Base-by-base conservation (phyloP, 2,329 filamentous ascomycete genomes). In the Fusarium virguliforme region DNA sequence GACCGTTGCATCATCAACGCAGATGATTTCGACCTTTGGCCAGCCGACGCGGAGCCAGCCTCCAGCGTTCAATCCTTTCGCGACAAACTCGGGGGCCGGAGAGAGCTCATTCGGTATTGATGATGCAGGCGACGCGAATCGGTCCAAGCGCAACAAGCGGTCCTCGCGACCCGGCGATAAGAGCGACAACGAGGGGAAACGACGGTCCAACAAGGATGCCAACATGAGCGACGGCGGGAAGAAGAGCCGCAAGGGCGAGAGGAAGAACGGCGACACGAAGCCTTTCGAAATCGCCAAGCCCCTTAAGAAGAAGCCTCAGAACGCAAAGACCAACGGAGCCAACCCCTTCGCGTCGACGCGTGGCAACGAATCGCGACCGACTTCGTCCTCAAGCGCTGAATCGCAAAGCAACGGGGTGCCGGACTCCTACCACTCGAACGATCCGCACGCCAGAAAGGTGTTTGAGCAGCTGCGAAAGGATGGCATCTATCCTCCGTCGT, bases 381-480 rank as follows among this genome's bases (percentile, higher is more conserved):
- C 65, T 12, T 77, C 76, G 15, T 70, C 74, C 48, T 77, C 73
- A 18, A 74, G 67, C 68, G 64, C 64, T 61, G 73, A 72, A 59
- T 65, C 72, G 12, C 57, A 71, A 63, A 62, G 68, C 40, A 62
- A 66, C n/a, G 62, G 54, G 34, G n/a, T 74, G 22, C 62, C 71
- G 60, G 61, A 70, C 65, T 18, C 73, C 24, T 58, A 65, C 60
- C 63, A 77, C 37, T 75, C 79, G 5, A 74, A 77, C 62, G 81
- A 83, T 46, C 78, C 79, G 0, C 85, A 84, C 69, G 86, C 88
- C 9, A 83, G 79, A 59, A 85, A 83, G 63, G 87, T 91, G 32
- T 82, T 85, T 64, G 80, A 82, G 8, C 86, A 86, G 64, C 80
- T 91, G 3, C 81, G 82, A n/a, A 86, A 84, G 68, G 87, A 90